Evolutionary conservation across 1,284 basidiomycete species (phyloP).

Genomic region (Stereum hirsutum): DNA sequence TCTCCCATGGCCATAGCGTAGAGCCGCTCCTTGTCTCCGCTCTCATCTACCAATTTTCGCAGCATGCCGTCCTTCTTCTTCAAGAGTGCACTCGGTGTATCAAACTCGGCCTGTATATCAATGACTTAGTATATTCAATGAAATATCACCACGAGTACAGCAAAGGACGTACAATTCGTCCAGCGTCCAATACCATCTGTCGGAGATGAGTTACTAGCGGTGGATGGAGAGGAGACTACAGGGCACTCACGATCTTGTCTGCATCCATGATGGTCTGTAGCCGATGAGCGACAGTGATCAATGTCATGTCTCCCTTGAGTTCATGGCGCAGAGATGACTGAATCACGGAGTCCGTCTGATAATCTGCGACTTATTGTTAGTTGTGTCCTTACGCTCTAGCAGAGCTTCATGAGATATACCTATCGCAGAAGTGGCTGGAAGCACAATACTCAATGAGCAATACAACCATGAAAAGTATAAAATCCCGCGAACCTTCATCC

Average conservation of each 20-base stretch:
- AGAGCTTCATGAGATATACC: too few relatives aligned
- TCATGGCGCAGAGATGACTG: conserved; percentile 47
- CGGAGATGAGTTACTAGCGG: background rate
- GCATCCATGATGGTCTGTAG: conserved; percentile 66
- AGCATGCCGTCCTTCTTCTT: conserved; percentile 40
- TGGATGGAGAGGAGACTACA: too few relatives aligned
- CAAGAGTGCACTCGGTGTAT: conserved; percentile 53
- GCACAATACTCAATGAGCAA: background rate
- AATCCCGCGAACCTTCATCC: conserved; percentile 38
- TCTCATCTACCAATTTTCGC: conserved; percentile 50
- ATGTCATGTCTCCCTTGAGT: conserved; percentile 42
- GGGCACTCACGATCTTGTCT: conserved; percentile 25
- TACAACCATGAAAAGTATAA: background rate
- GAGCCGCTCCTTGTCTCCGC: conserved; percentile 39
- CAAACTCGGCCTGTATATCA: conserved; percentile 39
- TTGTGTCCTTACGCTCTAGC: too few relatives aligned
- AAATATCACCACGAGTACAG: background rate
- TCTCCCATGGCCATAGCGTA: conserved; percentile 39
- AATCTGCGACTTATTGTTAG: too few relatives aligned
- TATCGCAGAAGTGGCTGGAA: conserved; percentile 21
- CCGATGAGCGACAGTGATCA: conserved; percentile 62
- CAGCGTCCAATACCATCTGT: conserved; percentile 31
- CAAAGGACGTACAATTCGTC: conserved; percentile 20
- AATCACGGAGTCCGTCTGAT: conserved; percentile 50
- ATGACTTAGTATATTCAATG: background rate